phyloP scores from a whole-genome alignment of 73 alveolate species.

The Diophrys appendiculata region DNA sequence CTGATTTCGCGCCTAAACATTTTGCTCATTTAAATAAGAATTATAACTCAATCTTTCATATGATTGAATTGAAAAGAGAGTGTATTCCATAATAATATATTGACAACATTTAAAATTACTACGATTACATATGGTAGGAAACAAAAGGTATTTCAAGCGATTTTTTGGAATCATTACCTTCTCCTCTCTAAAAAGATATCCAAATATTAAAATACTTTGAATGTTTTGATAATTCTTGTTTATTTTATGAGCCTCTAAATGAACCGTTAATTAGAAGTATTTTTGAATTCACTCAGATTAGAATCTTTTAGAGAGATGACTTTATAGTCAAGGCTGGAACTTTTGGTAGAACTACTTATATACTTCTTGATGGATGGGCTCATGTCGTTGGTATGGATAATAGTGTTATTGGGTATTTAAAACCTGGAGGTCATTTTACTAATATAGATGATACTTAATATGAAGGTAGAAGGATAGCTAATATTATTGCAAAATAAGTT shows the following conservation, averaged over 20 bases:
- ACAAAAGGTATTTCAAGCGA: not conserved
- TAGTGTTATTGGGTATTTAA: conserved; percentile 15
- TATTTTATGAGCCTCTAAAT: conserved; percentile 1
- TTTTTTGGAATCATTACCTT: conserved; percentile 17
- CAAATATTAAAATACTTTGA: conserved; percentile 31
- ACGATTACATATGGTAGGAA: conserved; percentile 34
- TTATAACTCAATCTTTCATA: no score
- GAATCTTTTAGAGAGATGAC: conserved; percentile 32
- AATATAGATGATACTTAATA: not conserved
- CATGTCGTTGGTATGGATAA: conserved; percentile 24
- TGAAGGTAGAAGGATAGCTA: conserved; percentile 24
- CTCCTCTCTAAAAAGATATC: conserved; percentile 19
- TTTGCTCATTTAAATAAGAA: conserved; percentile 12
- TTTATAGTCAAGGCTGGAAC: conserved; percentile 45
- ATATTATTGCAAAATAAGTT: conserved; percentile 34
- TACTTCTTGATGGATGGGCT: conserved; percentile 56
- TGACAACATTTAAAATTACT: conserved; percentile 9
- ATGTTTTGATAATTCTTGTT: conserved; percentile 23
- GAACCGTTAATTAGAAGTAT: conserved; percentile 21
- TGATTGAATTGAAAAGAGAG: no score
- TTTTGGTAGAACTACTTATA: conserved; percentile 11
- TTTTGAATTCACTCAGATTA: conserved; percentile 20
- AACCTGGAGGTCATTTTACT: conserved; percentile 43
- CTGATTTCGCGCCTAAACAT: conserved; percentile 16
- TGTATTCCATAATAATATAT: no score